Evolutionary conservation across 2,329 filamentous ascomycete species (phyloP), one percentile per base, ranked within the genome.

Genomic region (Botrytis cinerea): DNA sequence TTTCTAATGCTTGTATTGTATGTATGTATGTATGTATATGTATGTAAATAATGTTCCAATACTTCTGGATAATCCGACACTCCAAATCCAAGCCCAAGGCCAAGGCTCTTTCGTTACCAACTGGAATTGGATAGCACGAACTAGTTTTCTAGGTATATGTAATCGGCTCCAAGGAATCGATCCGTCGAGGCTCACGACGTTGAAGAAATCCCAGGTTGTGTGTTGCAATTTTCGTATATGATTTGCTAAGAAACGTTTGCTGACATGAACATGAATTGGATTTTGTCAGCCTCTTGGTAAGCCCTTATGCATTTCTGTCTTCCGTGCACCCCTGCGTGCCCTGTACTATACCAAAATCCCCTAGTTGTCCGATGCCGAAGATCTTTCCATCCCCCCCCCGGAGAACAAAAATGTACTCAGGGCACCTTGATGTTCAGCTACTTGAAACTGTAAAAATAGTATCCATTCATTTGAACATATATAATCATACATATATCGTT

Each of bases 201-300:
- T 51, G 8, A 9, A n/a, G 22, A 43, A 54, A 22, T 25, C 32
- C 35, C 48, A 57, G 45, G 25, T 28, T 10, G 38, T 45, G 5
- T 10, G 40, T 12, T 12, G 38, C 20, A 64, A 46, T 5, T 20
- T 45, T 32, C n/a, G n/a, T 22, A 20, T 32, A 22, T 70, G 67
- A 70, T 70, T 70, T 70, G 67, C 16, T 54, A 60, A 66, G n/a
- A 14, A n/a, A 22, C 72, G 28, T 71, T 54, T 74, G 75, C 75
- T 76, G 75, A 76, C 75, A 73, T 63, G 70, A 67, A 71, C 75
- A 74, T 73, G 51, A 14, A 73, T 62, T 71, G 25, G 48, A 25
- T 70, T 73, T 64, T 60, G 67, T 75, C 71, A 76, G 75, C 75
- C 73, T 72, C 43, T 63, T 43, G 20, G 63, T 51, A 32, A 67